Percentiles rank a stretch among this genome's conserved stretches.
These are phyloP conservation scores for Starmera stellimalicola DNA, from an alignment of 1,139 yeast species.

Conservation along the genomic window DNA sequence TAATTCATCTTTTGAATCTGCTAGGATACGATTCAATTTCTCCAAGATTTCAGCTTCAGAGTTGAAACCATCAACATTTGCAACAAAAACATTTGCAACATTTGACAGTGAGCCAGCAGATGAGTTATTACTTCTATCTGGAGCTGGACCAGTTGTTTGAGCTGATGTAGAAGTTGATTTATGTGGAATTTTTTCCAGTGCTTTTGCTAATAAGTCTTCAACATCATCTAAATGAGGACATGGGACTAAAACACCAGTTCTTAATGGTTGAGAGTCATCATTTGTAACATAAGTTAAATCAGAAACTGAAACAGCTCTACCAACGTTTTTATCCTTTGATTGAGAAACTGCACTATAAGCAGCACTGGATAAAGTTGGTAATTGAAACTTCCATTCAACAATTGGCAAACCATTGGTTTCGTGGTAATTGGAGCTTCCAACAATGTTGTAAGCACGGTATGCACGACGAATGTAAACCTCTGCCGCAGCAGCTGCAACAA, in stretches of 20 bases:
- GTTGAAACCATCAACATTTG: conserved; percentile 63
- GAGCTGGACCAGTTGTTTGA: conserved; percentile 29
- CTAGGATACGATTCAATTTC: conserved; percentile 56
- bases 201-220: conserved; percentile 72
- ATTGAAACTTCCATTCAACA: conserved; percentile 83
- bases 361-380: conserved; percentile 79
- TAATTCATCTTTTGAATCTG: conserved; percentile 63
- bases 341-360: conserved; percentile 60
- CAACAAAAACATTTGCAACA: conserved; percentile 72
- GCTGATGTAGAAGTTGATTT: conserved; percentile 23
- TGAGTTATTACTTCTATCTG: conserved; percentile 31
- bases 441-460: conserved; percentile 88
- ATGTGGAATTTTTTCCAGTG: conserved; percentile 60
- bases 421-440: conserved; percentile 64
- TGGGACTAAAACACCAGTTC: conserved; percentile 86
- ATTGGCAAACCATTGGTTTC: conserved; percentile 49
- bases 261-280: conserved; percentile 46
- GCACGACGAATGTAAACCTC: conserved; percentile 96
- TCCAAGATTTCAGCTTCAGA: conserved; percentile 61
- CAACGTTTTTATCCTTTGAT: conserved; percentile 41
- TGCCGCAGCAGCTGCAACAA: conserved; percentile 92
- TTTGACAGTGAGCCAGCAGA: conserved; percentile 44
- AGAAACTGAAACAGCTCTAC: conserved; percentile 86
- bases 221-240: conserved; percentile 80
- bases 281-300: conserved; percentile 83